phyloP scores from a whole-genome alignment of 441 rosid genomes.

The Melastoma candidum region DNA sequence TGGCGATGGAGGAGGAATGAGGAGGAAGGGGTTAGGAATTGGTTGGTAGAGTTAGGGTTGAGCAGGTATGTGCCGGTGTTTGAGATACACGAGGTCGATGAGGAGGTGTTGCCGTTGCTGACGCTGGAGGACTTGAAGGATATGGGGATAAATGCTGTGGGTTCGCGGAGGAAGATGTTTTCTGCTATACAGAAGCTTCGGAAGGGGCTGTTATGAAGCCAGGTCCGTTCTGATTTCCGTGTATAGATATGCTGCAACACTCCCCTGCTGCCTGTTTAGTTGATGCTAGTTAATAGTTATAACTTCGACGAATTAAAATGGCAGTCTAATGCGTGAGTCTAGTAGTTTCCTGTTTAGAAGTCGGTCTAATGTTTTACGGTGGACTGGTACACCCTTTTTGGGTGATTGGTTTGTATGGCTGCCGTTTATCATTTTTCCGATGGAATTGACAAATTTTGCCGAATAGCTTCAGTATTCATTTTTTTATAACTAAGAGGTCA shows the following conservation, averaged over 20 bases:
- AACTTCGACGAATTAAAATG: too few species aligned
- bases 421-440: too few species aligned
- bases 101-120: constrained; percentile 80
- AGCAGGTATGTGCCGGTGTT: constrained; percentile 82
- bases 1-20: constrained; percentile 3
- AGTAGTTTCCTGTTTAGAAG: too few species aligned
- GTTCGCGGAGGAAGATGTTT: constrained; percentile 89
- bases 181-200: constrained; percentile 82
- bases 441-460: too few species aligned
- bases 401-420: too few species aligned
- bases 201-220: constrained; percentile 61
- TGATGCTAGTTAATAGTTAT: too few species aligned
- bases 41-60: constrained; percentile 76
- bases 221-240: not conserved
- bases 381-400: too few species aligned
- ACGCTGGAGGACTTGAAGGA: constrained; percentile 97
- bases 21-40: constrained; percentile 64
- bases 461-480: too few species aligned
- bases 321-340: too few species aligned
- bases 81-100: constrained; percentile 95
- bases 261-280: too few species aligned
- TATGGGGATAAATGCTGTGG: constrained; percentile 95
- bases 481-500: too few species aligned
- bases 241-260: not conserved
- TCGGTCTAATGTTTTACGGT: too few species aligned